Evolutionary conservation across 169 alveolate genomes (phyloP).

Genomic region (Babesia ovis): DNA sequence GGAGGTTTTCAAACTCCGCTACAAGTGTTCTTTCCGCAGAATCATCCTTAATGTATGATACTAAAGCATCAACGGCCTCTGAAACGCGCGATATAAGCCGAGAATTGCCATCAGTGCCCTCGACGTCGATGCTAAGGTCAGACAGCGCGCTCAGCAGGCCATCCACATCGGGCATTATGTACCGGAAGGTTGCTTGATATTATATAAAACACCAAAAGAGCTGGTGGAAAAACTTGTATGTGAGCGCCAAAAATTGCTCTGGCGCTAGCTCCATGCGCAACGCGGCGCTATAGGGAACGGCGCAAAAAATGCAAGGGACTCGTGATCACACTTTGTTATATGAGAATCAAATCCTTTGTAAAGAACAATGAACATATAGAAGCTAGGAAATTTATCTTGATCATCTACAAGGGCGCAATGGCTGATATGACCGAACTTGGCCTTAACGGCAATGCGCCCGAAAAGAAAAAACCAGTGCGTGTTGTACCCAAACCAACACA

Average conservation of each 20-base stretch:
- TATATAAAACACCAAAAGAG: too few relatives aligned
- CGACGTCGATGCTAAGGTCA: constrained; percentile 40
- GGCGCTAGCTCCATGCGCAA: constrained; percentile 12
- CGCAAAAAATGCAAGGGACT: background rate
- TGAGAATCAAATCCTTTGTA: background rate
- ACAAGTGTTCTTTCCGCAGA: constrained; percentile 27
- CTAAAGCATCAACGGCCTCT: constrained; percentile 17
- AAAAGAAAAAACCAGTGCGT: background rate
- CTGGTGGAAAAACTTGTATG: too few relatives aligned
- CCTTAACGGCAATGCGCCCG: background rate
- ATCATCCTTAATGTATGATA: constrained; percentile 26
- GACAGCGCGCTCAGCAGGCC: constrained; percentile 35
- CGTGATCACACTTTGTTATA: background rate
- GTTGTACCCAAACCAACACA: background rate
- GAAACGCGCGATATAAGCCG: constrained; percentile 26
- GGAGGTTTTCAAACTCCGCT: constrained; percentile 29
- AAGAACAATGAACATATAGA: background rate
- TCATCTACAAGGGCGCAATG: constrained; percentile 2
- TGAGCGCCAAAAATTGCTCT: background rate
- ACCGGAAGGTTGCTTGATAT: background rate
- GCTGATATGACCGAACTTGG: constrained; percentile 31
- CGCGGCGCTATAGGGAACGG: constrained; percentile 7
- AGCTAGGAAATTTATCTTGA: background rate
- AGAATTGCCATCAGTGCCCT: constrained; percentile 14
- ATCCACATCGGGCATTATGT: constrained; percentile 11